phyloP scores from a whole-genome alignment of 176 grass and related monocot genomes.

The Musa beccarii region DNA sequence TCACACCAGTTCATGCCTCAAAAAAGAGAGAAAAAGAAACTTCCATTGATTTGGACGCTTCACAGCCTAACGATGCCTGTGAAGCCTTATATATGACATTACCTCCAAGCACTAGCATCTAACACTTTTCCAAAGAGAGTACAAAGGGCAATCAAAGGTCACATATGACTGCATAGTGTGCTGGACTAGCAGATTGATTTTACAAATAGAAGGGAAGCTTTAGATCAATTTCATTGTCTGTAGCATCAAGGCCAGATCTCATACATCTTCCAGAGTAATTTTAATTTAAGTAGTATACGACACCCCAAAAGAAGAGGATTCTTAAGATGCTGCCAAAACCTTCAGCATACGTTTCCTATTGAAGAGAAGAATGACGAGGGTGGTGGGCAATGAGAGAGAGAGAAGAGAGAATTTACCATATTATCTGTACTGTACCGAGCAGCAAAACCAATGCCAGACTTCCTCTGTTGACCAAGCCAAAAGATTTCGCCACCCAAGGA shows the following conservation, averaged over 20 bases:
- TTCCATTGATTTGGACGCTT: too few species aligned
- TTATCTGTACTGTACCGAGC: constrained; percentile 67
- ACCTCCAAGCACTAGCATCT: too few species aligned
- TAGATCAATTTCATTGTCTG: neutral
- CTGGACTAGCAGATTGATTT: neutral
- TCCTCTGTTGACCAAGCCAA: constrained; percentile 59
- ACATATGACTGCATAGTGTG: too few species aligned
- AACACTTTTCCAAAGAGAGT: too few species aligned
- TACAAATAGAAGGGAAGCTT: neutral
- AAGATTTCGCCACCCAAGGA: constrained; percentile 62
- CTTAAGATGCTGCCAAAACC: neutral
- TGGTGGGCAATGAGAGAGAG: neutral
- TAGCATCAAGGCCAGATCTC: neutral
- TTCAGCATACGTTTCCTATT: too few species aligned
- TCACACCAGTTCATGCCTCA: too few species aligned
- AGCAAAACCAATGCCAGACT: constrained; percentile 60
- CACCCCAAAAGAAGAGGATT: neutral
- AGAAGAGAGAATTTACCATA: constrained; percentile 29
- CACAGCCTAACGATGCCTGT: too few species aligned
- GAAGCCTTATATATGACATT: too few species aligned
- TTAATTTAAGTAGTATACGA: neutral
- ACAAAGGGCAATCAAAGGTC: too few species aligned
- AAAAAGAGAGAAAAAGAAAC: too few species aligned
- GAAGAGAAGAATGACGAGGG: too few species aligned
- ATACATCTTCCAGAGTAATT: neutral